Percentiles rank a stretch among this genome's conserved stretches.
Evolutionary conservation across 805 yeast species (phyloP).

Genomic region (Yamadazyma tumulicola): DNA sequence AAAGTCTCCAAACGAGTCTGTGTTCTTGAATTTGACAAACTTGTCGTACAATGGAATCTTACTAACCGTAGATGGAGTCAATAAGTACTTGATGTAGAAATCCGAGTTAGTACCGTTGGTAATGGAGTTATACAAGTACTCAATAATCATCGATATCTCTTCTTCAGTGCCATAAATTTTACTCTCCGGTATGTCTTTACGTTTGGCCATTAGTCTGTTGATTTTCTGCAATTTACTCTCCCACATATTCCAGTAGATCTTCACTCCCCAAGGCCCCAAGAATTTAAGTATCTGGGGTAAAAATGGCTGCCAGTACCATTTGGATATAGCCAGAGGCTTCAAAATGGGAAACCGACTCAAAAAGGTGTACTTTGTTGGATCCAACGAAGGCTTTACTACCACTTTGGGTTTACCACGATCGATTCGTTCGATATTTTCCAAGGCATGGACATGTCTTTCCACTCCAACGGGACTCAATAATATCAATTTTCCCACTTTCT

Average conservation of each 20-base stretch:
- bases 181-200: slow-evolving; percentile 32
- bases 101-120: slow-evolving; percentile 38
- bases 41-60: slow-evolving; percentile 65
- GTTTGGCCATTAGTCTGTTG: slow-evolving; percentile 29
- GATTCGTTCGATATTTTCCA: neutral
- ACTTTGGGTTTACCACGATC: slow-evolving; percentile 3
- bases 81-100: slow-evolving; percentile 43
- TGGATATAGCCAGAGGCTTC: slow-evolving; percentile 23
- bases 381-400: slow-evolving; percentile 31
- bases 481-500: slow-evolving; percentile 49
- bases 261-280: slow-evolving; percentile 41
- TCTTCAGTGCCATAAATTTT: slow-evolving; percentile 35
- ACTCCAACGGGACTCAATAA: slow-evolving; percentile 78
- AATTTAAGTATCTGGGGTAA: slow-evolving; percentile 47
- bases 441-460: slow-evolving; percentile 62
- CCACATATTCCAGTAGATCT: slow-evolving; percentile 38
- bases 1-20: slow-evolving; percentile 14
- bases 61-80: slow-evolving; percentile 59
- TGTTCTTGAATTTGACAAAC: slow-evolving; percentile 20
- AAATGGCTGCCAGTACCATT: slow-evolving; percentile 43
- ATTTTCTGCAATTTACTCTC: slow-evolving; percentile 36
- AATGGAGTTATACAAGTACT: slow-evolving; percentile 40
- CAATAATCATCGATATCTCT: slow-evolving; percentile 34
- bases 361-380: slow-evolving; percentile 44
- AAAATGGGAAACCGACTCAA: slow-evolving; percentile 46